Percentiles rank a stretch among this genome's conserved stretches.
These are phyloP conservation scores for Trichophyton benhamiae DNA, from an alignment of 2,329 filamentous ascomycete species.

Conservation along the genomic window DNA sequence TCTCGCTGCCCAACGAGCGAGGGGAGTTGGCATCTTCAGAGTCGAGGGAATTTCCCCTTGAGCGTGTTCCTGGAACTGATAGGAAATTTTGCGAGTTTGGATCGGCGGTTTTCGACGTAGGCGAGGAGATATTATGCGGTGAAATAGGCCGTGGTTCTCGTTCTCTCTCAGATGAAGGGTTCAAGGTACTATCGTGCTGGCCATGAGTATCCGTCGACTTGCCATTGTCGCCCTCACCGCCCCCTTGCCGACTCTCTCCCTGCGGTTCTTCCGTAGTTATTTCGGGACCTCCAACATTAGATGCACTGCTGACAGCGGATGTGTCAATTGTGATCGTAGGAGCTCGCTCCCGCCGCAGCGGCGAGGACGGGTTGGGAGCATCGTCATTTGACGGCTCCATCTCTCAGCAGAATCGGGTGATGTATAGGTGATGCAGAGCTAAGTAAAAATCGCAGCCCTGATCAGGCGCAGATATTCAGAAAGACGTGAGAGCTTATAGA, in stretches of 20 bases:
- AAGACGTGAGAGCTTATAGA: not conserved
- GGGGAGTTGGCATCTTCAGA: slow-evolving; percentile 46
- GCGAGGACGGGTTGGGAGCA: slow-evolving; percentile 20
- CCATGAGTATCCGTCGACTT: not conserved
- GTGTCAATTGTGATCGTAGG: slow-evolving; percentile 48
- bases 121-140: slow-evolving; percentile 56
- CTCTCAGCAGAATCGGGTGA: not conserved
- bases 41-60: slow-evolving; percentile 53
- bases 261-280: not conserved
- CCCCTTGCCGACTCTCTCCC: not conserved
- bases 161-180: slow-evolving; percentile 22
- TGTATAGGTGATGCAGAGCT: not conserved
- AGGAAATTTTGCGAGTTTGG: slow-evolving; percentile 45
- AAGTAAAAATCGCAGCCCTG: slow-evolving; percentile 3
- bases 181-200: not conserved
- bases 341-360: slow-evolving; percentile 32
- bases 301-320: slow-evolving; percentile 36
- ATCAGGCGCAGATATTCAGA: not conserved
- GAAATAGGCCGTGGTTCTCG: slow-evolving; percentile 47
- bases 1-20: slow-evolving; percentile 42
- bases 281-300: not conserved
- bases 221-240: not conserved
- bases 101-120: slow-evolving; percentile 42
- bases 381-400: slow-evolving; percentile 11
- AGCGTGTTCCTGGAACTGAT: slow-evolving; percentile 50